Conservation (phyloP, 1,284 basidiomycete species). For the Heliocybe sulcata region DNA sequence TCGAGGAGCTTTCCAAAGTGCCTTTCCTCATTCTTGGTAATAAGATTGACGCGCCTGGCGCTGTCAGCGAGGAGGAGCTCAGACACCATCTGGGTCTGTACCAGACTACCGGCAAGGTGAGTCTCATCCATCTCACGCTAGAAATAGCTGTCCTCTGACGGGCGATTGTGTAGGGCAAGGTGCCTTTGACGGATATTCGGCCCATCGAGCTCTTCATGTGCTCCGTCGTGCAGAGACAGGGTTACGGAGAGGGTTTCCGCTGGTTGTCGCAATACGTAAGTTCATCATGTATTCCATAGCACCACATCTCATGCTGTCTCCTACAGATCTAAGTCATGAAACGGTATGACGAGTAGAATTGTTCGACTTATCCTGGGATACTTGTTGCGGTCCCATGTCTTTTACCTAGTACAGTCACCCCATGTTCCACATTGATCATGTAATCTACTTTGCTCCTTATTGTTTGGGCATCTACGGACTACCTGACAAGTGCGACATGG, state of each 20-base stretch:
- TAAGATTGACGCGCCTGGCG: conserved; percentile 99
- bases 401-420: not conserved
- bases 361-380: not conserved
- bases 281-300: not conserved
- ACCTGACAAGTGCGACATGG: not conserved
- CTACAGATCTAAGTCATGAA: conserved; percentile 21
- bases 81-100: conserved; percentile 94
- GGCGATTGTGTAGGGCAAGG: conserved; percentile 70
- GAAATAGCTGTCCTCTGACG: conserved; percentile 1
- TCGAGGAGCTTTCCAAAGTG: conserved; percentile 92
- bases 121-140: conserved; percentile 14
- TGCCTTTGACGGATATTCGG: conserved; percentile 93
- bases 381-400: not conserved
- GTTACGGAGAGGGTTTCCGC: conserved; percentile 99
- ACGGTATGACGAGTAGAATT: not conserved
- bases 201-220: conserved; percentile 99
- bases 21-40: conserved; percentile 99
- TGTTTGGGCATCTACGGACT: not conserved
- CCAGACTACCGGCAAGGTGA: conserved; percentile 98
- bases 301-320: conserved; percentile 2
- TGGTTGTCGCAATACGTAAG: conserved; percentile 97
- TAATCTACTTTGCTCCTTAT: not conserved
- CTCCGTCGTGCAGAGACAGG: conserved; percentile 98
- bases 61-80: conserved; percentile 96
- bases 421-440: not conserved